These are phyloP conservation scores for Talaromyces sp. DNA, from an alignment of 2,329 filamentous ascomycete species.

Conservation along the genomic window DNA sequence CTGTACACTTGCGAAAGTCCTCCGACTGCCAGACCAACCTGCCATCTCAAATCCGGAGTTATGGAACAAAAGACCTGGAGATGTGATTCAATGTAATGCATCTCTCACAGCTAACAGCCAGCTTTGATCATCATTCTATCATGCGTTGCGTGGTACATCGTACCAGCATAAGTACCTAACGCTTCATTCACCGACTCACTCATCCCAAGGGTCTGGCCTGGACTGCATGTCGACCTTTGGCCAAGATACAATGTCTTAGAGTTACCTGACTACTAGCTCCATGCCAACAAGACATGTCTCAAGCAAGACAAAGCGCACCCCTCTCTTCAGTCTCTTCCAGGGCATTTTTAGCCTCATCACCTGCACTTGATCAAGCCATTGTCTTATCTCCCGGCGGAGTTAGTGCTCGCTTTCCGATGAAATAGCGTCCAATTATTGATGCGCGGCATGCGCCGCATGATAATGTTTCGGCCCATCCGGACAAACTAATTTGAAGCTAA, in stretches of 20 bases:
- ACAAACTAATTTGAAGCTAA: constrained; percentile 1
- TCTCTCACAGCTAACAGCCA: not conserved
- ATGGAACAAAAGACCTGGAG: not conserved
- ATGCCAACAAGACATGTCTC: constrained; percentile 10
- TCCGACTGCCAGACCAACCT: not conserved
- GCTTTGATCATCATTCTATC: not conserved
- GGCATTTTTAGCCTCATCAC: not conserved
- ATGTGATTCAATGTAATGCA: not conserved
- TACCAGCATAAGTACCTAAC: not conserved
- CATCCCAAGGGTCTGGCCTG: not conserved
- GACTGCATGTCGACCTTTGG: not conserved
- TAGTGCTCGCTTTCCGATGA: not conserved
- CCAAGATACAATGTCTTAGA: constrained; percentile 5
- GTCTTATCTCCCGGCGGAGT: constrained; percentile 8
- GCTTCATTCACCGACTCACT: not conserved
- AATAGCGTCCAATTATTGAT: not conserved
- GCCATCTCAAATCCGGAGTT: not conserved
- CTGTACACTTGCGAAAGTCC: not conserved
- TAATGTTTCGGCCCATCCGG: not conserved
- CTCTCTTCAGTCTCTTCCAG: not conserved
- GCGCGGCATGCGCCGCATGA: not conserved
- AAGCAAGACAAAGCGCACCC: not conserved
- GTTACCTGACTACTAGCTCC: constrained; percentile 11
- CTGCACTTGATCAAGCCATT: not conserved
- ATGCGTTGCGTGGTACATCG: not conserved